Evolutionary conservation across 352 stramenopile genomes (phyloP), one percentile per base, ranked within the genome.

Genomic region (Globisporangium emineosum): DNA sequence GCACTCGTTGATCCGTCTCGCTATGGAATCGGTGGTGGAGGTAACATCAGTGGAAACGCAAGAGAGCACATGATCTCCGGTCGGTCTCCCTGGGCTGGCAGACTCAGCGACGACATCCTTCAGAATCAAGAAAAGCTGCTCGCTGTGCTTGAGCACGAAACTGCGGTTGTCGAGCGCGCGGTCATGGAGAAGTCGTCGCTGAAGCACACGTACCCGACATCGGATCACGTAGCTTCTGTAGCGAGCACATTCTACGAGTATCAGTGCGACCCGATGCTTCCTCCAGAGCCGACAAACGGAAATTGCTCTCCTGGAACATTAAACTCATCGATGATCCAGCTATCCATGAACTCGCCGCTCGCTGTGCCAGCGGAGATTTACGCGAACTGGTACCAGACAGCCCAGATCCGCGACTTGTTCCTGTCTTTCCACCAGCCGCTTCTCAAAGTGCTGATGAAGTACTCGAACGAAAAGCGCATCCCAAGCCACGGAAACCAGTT

Each of bases 41-140:
- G 13, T 55, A 47, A 40, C 8, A 54, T 12, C 23, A 42, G 51
- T 9, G 43, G 35, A 19, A 54, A 58, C 29, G 29, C 25, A 33
- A 2, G 30, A 17, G 37, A 59, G 13, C 59, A 70, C 51, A 54
- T 71, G 37, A 54, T 72, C 21, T 55, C 64, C 33, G 64, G 67
- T 23, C 55, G 40, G 10, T 65, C 62, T 37, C 72, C 78, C 3
- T 92, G 83, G 81, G 79, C 74, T 35, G 78, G 80, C 30, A 75
- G 80, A 30, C 72, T 92, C 21, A 89, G 77, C 30, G 83, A 92
- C n/a, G 83, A 91, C 19, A 92, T 92, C 57, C 66, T 92, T 13
- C 81, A 92, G 68, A 92, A 92, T 43, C 83, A 91, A 59, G 83
- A 92, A 53, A 92, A 92, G 35, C 55, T 92, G 30, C 71, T 92